Evolutionary conservation across 805 yeast species (phyloP).

Genomic region (Yamadazyma akitaensis): DNA sequence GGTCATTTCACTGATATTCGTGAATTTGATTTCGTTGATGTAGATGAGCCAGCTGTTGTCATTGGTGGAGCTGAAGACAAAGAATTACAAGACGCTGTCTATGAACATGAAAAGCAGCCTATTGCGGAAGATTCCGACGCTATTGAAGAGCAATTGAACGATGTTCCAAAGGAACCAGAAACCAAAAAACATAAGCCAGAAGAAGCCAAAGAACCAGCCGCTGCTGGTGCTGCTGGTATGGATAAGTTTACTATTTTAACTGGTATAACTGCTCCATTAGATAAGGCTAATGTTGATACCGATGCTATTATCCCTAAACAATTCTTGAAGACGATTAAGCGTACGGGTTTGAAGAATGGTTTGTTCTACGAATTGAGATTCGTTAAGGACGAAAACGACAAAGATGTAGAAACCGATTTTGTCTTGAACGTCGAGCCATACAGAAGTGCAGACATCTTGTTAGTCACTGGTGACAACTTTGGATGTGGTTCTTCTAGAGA

Average conservation of each 20-base stretch:
- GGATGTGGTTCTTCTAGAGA: constrained; percentile 99
- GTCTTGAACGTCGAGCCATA: constrained; percentile 84
- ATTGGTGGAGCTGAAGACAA: constrained; percentile 49
- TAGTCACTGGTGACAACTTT: constrained; percentile 94
- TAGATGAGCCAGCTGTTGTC: constrained; percentile 58
- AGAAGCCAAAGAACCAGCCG: constrained; percentile 11
- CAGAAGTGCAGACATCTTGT: constrained; percentile 73
- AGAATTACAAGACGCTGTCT: constrained; percentile 64
- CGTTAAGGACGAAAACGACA: constrained; percentile 57
- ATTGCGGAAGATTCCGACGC: constrained; percentile 43
- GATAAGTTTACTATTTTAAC: constrained; percentile 72
- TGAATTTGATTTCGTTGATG: constrained; percentile 60
- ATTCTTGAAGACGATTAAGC: constrained; percentile 94
- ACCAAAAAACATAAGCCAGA: constrained; percentile 20
- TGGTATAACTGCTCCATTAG: constrained; percentile 91
- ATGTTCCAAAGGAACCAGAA: constrained; percentile 51
- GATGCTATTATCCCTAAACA: constrained; percentile 99
- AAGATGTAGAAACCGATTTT: constrained; percentile 82
- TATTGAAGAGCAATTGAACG: constrained; percentile 50
- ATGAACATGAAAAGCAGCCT: constrained; percentile 67
- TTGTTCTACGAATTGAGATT: constrained; percentile 90
- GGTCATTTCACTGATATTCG: constrained; percentile 93
- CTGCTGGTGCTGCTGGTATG: constrained; percentile 47
- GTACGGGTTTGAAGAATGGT: constrained; percentile 89
- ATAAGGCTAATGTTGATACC: constrained; percentile 93